Percentiles rank a stretch among this genome's conserved stretches.
Conservation (phyloP, 1,284 basidiomycete species). For the Neotropicomus parvogracilis region DNA sequence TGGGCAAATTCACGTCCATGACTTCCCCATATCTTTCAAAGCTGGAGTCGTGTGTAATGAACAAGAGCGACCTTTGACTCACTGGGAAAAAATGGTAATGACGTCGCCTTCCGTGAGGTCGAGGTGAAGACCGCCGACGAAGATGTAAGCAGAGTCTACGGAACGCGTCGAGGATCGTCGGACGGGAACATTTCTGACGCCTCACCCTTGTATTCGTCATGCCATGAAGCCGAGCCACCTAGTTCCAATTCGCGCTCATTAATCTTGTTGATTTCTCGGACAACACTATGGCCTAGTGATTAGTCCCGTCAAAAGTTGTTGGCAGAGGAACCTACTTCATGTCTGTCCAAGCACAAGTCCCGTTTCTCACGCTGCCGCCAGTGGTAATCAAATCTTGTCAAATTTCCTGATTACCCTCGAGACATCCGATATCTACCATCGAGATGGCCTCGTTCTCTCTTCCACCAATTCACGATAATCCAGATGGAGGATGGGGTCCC, state of each 20-base stretch:
- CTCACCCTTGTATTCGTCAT: constrained; percentile 89
- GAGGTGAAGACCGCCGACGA: constrained; percentile 80
- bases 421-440: constrained; percentile 5
- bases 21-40: constrained; percentile 84
- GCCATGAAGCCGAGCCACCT: constrained; percentile 82
- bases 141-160: constrained; percentile 91
- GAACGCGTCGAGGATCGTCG: constrained; percentile 4
- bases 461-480: constrained; percentile 75
- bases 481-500: constrained; percentile 81
- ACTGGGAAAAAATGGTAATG: constrained; percentile 97
- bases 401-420: constrained; percentile 14
- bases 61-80: constrained; percentile 34
- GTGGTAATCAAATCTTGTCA: constrained; percentile 18
- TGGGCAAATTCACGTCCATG: constrained; percentile 91
- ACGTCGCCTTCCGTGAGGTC: constrained; percentile 98
- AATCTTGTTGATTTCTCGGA: constrained; percentile 90
- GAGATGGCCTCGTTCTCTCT: constrained; percentile 72
- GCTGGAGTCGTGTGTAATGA: constrained; percentile 2
- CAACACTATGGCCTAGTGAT: constrained; percentile 56
- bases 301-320: constrained; percentile 9
- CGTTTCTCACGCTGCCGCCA: constrained; percentile 44
- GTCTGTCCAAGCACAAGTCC: constrained; percentile 26
- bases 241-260: constrained; percentile 91
- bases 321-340: constrained; percentile 61
- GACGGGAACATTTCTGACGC: background rate